Conservation (phyloP, 2,329 filamentous ascomycete species). For the Beauveria pseudobassiana region DNA sequence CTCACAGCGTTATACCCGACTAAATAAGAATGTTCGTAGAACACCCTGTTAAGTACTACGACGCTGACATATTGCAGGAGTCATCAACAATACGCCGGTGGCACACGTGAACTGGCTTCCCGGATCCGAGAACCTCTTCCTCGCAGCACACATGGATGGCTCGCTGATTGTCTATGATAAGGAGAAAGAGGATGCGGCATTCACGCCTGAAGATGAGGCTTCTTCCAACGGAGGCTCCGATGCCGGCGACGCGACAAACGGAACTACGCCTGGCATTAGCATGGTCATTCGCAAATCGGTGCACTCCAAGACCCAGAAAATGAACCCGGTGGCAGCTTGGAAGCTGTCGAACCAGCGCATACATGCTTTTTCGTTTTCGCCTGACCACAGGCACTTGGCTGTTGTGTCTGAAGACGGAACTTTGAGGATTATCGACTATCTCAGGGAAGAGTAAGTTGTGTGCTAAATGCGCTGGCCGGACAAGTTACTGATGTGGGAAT, state of each 20-base stretch:
- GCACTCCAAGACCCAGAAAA: slow-evolving; percentile 86
- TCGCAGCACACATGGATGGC: slow-evolving; percentile 88
- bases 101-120: slow-evolving; percentile 90
- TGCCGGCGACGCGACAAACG: slow-evolving; percentile 30
- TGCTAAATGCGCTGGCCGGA: too few species aligned
- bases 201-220: slow-evolving; percentile 60
- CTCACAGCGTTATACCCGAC: slow-evolving; percentile 85
- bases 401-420: slow-evolving; percentile 89
- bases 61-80: slow-evolving; percentile 40
- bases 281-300: slow-evolving; percentile 84
- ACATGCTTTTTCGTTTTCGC: slow-evolving; percentile 87
- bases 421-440: slow-evolving; percentile 82
- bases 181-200: slow-evolving; percentile 82
- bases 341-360: slow-evolving; percentile 86
- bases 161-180: slow-evolving; percentile 93
- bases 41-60: neutral
- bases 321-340: slow-evolving; percentile 88
- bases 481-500: neutral
- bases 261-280: slow-evolving; percentile 29
- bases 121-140: slow-evolving; percentile 84
- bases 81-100: slow-evolving; percentile 79
- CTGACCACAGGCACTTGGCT: slow-evolving; percentile 78
- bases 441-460: slow-evolving; percentile 69
- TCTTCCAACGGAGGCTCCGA: slow-evolving; percentile 49
- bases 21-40: slow-evolving; percentile 80